Evolutionary conservation across 371 early-diverging fungal genomes (phyloP), one percentile per base, ranked within the genome.

Genomic region (Quaeritorhiza haematococci): DNA sequence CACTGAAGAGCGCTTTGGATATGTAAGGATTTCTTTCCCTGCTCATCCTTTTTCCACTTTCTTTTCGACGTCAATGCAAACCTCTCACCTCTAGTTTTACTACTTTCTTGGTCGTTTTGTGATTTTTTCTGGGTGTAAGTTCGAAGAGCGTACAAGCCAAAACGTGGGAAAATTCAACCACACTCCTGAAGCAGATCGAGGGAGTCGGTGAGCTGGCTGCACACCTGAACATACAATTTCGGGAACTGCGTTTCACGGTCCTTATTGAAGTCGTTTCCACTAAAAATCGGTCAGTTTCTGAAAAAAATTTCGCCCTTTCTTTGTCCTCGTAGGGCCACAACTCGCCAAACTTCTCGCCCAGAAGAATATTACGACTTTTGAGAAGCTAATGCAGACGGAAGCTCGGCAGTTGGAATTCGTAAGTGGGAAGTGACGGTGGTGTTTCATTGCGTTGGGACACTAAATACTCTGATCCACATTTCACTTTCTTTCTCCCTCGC

Each of bases 131-230:
- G n/a, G 28, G 28, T 42, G 15, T 19, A 21, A 63, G 67, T 23
- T 27, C 53, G 6, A 62, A 59, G 33, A 46, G 62, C 17, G 49
- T 69, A 2, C 33, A 62, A 26, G 66, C 67, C 7, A 59, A 58
- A 30, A 47, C 58, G 1, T 74, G 71, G 78, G 71, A 72, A 30
- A 45, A 55, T 41, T 58, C 67, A 17, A 28, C 17, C 21, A 54
- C 61, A 1, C 51, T 67, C 7, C 27, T 69, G 21, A 61, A 62
- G 56, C 78, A 78, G 59, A 58, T 78, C 27, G 73, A 73, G 13
- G 61, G 66, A n/a, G 59, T 78, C 30, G 78, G 78, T 45, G 21
- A 10, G 46, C 27, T 7, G 21, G n/a, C n/a, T n/a, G n/a, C n/a
- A n/a, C n/a, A n/a, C n/a, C n/a, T n/a, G n/a, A n/a, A n/a, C n/a